Evolutionary conservation across 2,329 filamentous ascomycete genomes (phyloP), one percentile per base, ranked within the genome.

Genomic region (Aspergillus fructus): DNA sequence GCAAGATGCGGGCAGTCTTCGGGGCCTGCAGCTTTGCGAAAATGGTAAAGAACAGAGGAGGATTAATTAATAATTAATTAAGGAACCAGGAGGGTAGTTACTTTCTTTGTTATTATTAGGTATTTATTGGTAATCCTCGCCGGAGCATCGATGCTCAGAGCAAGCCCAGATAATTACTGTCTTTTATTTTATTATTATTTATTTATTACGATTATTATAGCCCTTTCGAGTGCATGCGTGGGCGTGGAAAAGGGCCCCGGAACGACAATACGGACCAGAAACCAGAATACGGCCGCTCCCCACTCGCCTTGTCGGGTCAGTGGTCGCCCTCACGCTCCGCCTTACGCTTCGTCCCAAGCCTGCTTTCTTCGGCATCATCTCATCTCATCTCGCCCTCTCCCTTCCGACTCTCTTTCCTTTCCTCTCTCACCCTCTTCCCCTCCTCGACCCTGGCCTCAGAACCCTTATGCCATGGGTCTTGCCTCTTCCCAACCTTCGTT

Each of bases 281-380:
- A 30, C 50, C 33, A 49, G 19, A 49, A 49, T 49, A 49, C 48
- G 6, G 48, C 49, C 49, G 24, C 58, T 60, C 58, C 58, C 58
- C 60, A 61, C 62, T 63, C 55, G 49, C 58, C 43, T 49, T 51
- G 39, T 56, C 59, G 49, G 49, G 30, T 61, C 48, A 41, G 58
- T 30, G 27, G 27, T 30, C 27, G 27, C 27, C 27, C 27, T 30
- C 27, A 30, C 27, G 27, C 63, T 65, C 61, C 61, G 62, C 62
- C 62, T 64, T 62, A 60, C 62, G 55, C 60, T 62, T 47, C 51
- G 27, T 30, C 27, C 52, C 54, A 52, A 52, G 53, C 59, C 60
- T 63, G 57, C 52, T 59, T 59, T 58, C 59, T 62, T 66, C 63
- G 62, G 66, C 64, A 63, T 67, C 64, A 66, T 66, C 64, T 63